Evolutionary conservation across 2,329 filamentous ascomycete genomes (phyloP), one percentile per base, ranked within the genome.

Genomic region (Ophiobolus disseminans): DNA sequence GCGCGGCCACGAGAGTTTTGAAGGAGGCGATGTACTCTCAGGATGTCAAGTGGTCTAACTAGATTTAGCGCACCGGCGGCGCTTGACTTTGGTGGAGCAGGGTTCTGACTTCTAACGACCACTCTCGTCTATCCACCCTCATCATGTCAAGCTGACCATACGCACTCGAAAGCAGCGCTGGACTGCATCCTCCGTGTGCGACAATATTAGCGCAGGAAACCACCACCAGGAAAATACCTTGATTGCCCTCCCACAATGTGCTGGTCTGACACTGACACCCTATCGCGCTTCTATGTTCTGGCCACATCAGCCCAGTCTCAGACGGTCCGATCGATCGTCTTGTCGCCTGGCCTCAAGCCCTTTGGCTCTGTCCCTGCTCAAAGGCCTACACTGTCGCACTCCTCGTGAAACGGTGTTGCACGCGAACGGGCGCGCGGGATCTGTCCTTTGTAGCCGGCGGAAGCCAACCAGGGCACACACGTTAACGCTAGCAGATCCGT

Each of bases 11-110:
- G 55, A 57, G 36, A 57, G 55, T 57, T 50, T 57, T 50, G 58
- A 50, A 54, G 57, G 59, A 60, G 55, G 59, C 59, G 53, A 61
- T 54, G 59, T 60, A 59, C 48, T 50, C 45, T n/a, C n/a, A n/a
- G 32, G 34, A 31, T 37, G 32, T 44, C 41, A 28, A 44, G 23
- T 30, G 47, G 44, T 40, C 57, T 60, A 60, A 51, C 41, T 40
- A 26, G 49, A 56, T 52, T 52, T 51, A 58, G 57, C 45, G 49
- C 43, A 7, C 19, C 16, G 22, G 25, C n/a, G n/a, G 37, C 22
- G 37, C 39, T 32, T 36, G 35, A 11, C 35, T 23, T 40, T 17
- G 37, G 37, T 23, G 22, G 37, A 38, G 32, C 45, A 38, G 35
- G 47, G 41, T 37, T 39, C 35, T 35, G n/a, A n/a, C n/a, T n/a